These are phyloP conservation scores for Vitis hybrid DNA, from an alignment of 177 flowering plant genomes.

Conservation along the genomic window DNA sequence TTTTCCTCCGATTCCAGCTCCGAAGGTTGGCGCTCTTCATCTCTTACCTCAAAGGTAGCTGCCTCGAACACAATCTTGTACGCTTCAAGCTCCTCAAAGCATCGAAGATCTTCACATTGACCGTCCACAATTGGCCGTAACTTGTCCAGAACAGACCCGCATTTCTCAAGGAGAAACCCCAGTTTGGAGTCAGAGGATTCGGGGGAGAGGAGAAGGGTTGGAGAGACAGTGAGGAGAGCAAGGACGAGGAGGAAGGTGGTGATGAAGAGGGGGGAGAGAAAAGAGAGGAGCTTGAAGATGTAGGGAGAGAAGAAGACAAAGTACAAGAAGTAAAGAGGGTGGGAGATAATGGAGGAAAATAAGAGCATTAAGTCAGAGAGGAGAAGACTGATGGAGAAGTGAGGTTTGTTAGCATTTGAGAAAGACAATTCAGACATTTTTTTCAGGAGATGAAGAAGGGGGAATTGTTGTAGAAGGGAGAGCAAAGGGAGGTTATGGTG, in stretches of 20 bases:
- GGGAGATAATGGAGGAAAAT: conserved; percentile 44
- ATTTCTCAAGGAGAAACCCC: conserved; percentile 27
- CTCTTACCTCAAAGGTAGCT: neutral
- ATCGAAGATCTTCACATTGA: conserved; percentile 14
- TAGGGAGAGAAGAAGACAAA: conserved; percentile 79
- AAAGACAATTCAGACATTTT: conserved; percentile 41
- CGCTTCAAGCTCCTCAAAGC: conserved; percentile 47
- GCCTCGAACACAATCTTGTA: conserved; percentile 45
- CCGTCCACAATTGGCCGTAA: conserved; percentile 20
- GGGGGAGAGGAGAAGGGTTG: conserved; percentile 14
- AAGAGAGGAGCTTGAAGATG: conserved; percentile 58
- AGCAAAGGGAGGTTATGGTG: neutral
- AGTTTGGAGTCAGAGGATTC: conserved; percentile 18
- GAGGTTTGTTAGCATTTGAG: conserved; percentile 17
- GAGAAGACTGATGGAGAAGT: conserved; percentile 23
- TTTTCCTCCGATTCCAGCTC: conserved; percentile 11
- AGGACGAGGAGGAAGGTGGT: conserved; percentile 65
- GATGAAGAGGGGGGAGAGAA: conserved; percentile 77
- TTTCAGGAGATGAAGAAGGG: neutral
- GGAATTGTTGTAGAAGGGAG: neutral
- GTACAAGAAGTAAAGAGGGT: conserved; percentile 74
- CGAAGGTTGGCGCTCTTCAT: neutral
- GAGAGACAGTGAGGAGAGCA: conserved; percentile 37
- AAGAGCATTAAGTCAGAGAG: conserved; percentile 35
- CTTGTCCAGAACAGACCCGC: conserved; percentile 16